Base-by-base conservation (phyloP, 2,329 filamentous ascomycete species). In the Talaromyces atroroseus region DNA sequence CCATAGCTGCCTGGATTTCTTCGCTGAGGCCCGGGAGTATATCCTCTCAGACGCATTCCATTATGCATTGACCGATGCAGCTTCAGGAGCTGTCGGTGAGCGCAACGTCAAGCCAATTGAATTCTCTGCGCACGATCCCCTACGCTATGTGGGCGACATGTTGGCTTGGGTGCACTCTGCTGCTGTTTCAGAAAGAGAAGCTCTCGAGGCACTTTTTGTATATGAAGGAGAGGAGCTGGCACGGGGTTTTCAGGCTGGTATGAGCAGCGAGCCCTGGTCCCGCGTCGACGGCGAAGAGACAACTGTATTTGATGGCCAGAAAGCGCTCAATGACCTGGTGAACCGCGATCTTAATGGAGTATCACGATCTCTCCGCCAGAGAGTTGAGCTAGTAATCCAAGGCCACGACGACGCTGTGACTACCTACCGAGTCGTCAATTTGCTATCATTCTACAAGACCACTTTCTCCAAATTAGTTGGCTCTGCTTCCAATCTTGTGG, bases 121-220 rank as follows among this genome's bases (percentile, higher is more conserved):
- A 68, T 83, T 97, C 64, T 88, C 87, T 11, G 92, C 94, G 0
- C 92, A 97, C 68, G 94, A 99, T 66, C 87, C 90, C 1, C 75
- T 97, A 24, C 85, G 94, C 20, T 97, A 97, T 70, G 85, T 95
- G 2, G 91, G 94, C 53, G 94, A 99, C 68, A 99, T 99, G 92
- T 81, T 99, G 14, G 94, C 94, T 5, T 99, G 94, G 94, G 85
- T 88, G 5, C 94, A 99, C 70, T 96, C 94, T 0, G 89, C 92
- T 2, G 87, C 92, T 0, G 94, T 99, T 1, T 95, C 92, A 32
- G 94, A 99, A 71, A 83, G 89, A 52, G 94, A 99, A 72, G 91
- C 92, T 0, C 79, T 99, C 5, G 92, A 97, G 70, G 85, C 90
- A 1, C 78, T 99, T 0, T 99, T 99, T 67, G 86, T 96, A 44